These are phyloP conservation scores for Pythium guiyangense DNA, from an alignment of 352 stramenopile genomes.

Conservation along the genomic window DNA sequence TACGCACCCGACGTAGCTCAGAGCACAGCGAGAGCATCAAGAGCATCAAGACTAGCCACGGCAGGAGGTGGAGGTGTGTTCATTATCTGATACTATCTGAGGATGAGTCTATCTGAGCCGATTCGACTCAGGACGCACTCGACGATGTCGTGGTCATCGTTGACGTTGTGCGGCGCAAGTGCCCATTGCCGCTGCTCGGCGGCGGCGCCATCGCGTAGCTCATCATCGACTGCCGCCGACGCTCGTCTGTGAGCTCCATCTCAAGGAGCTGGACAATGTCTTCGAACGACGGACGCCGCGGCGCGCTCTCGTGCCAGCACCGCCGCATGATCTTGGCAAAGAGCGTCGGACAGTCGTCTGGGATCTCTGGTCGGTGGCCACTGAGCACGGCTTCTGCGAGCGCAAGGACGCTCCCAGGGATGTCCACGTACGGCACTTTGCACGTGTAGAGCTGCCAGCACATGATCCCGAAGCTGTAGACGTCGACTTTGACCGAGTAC, in stretches of 20 bases:
- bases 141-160: slow-evolving; percentile 1
- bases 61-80: too few species aligned
- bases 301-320: slow-evolving; percentile 68
- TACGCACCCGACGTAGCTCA: too few species aligned
- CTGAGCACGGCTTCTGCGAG: slow-evolving; percentile 68
- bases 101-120: too few species aligned
- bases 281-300: slow-evolving; percentile 67
- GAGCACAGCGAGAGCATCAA: too few species aligned
- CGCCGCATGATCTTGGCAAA: slow-evolving; percentile 83
- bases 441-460: slow-evolving; percentile 82
- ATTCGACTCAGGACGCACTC: background rate
- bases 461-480: slow-evolving; percentile 84
- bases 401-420: slow-evolving; percentile 67
- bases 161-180: slow-evolving; percentile 7
- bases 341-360: slow-evolving; percentile 45
- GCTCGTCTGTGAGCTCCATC: slow-evolving; percentile 58
- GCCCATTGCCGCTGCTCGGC: background rate
- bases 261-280: slow-evolving; percentile 77
- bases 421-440: slow-evolving; percentile 64
- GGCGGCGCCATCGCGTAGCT: slow-evolving; percentile 5
- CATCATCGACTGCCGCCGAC: slow-evolving; percentile 22
- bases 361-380: slow-evolving; percentile 57
- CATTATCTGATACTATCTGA: too few species aligned
- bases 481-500: slow-evolving; percentile 82
- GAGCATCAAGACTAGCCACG: too few species aligned